Percentiles rank a stretch among this genome's conserved stretches.
phyloP scores from a whole-genome alignment of 2,329 filamentous ascomycete genomes.

The Colletotrichum karsti region DNA sequence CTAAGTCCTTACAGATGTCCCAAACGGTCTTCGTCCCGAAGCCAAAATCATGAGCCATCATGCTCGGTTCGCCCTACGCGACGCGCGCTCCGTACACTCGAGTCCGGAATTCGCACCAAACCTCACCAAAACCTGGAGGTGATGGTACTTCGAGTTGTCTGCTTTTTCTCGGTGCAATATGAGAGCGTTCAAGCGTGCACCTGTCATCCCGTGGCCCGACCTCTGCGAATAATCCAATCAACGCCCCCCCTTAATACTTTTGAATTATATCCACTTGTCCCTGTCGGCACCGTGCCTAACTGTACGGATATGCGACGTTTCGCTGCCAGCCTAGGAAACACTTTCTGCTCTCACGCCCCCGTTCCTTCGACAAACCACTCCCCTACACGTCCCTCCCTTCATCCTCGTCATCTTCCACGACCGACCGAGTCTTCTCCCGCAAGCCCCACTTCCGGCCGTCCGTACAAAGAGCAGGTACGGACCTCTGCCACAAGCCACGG shows the following conservation, averaged over 20 bases:
- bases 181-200: conserved; percentile 2
- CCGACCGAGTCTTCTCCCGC: background rate
- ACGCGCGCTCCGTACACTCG: too few species aligned
- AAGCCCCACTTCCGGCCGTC: conserved; percentile 2
- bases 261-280: conserved; percentile 3
- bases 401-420: background rate
- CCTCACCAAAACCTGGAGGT: too few species aligned
- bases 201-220: background rate
- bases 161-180: conserved; percentile 16
- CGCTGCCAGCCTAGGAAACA: conserved; percentile 15
- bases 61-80: background rate
- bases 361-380: background rate
- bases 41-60: background rate
- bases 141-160: background rate
- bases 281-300: conserved; percentile 20
- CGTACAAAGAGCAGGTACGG: too few species aligned
- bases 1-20: conserved; percentile 5
- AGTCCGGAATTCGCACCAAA: too few species aligned
- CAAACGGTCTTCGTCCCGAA: conserved; percentile 3
- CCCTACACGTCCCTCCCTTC: background rate
- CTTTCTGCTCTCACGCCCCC: background rate
- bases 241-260: background rate
- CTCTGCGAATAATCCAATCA: background rate
- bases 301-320: conserved; percentile 18
- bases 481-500: conserved; percentile 2